Conservation (phyloP, 257 asterid species). For the Nicotiana undulata region DNA sequence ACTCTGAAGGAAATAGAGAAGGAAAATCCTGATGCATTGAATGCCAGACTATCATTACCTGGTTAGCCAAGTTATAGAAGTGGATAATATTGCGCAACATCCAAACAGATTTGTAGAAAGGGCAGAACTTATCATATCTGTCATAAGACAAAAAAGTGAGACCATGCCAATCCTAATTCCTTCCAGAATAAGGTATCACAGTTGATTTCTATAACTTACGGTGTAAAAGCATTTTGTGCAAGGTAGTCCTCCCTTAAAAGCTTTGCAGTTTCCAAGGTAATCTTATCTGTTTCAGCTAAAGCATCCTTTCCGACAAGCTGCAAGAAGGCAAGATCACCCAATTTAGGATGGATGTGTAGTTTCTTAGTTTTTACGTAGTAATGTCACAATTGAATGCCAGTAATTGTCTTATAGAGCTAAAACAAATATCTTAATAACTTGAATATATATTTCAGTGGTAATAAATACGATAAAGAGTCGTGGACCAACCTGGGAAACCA, state of each 20-base stretch:
- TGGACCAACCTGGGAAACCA: not conserved
- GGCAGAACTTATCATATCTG: slow-evolving; percentile 95
- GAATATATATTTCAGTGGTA: not conserved
- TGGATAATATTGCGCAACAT: slow-evolving; percentile 99
- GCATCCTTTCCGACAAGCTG: slow-evolving; percentile 99
- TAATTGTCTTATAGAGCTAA: not conserved
- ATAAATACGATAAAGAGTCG: not conserved
- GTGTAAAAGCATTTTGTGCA: slow-evolving; percentile 98
- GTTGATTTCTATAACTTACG: slow-evolving; percentile 40
- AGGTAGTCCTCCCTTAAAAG: slow-evolving; percentile 99
- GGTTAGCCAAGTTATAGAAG: slow-evolving; percentile 95
- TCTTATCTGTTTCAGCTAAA: slow-evolving; percentile 93
- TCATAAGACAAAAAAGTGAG: slow-evolving; percentile 14
- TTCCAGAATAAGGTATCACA: not conserved
- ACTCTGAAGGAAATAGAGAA: not conserved
- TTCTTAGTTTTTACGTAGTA: not conserved
- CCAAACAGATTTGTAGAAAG: slow-evolving; percentile 99
- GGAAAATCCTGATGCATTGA: not conserved
- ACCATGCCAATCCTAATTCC: not conserved
- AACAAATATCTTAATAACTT: not conserved
- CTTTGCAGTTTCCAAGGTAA: slow-evolving; percentile 94
- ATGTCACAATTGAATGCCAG: not conserved
- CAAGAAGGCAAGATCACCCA: slow-evolving; percentile 25
- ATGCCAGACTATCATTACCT: slow-evolving; percentile 36
- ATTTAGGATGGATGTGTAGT: not conserved